A percentile compares a stretch with the other conserved stretches of the same genome.
phyloP scores from a whole-genome alignment of 495 filamentous ascomycete genomes.

The Penicillium cinerascens region DNA sequence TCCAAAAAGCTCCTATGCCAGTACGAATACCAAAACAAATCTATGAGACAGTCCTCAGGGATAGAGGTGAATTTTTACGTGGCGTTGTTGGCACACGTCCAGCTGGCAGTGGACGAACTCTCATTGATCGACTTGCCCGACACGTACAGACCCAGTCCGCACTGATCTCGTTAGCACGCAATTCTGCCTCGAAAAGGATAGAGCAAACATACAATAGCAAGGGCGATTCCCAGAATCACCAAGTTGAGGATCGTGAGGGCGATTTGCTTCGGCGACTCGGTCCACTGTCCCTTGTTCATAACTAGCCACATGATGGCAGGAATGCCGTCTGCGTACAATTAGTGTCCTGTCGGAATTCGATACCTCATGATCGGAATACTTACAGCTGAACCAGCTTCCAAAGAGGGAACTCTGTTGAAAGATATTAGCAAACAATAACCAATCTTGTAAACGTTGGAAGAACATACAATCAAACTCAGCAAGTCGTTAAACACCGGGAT shows the following conservation, averaged over 20 bases:
- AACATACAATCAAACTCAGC: conserved; percentile 37
- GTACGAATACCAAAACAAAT: neutral
- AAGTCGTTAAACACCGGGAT: conserved; percentile 69
- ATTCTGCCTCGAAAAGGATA: too few species aligned
- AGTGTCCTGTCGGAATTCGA: too few species aligned
- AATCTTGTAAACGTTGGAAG: too few species aligned
- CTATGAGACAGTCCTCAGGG: neutral
- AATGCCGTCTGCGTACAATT: too few species aligned
- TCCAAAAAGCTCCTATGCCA: neutral
- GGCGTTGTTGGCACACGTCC: conserved; percentile 33
- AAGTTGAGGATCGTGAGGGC: conserved; percentile 44
- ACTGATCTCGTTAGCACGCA: conserved; percentile 20
- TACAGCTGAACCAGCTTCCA: conserved; percentile 42
- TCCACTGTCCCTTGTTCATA: conserved; percentile 53
- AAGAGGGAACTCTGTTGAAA: conserved; percentile 26
- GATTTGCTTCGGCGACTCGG: conserved; percentile 41
- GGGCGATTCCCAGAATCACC: conserved; percentile 50
- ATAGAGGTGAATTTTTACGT: neutral
- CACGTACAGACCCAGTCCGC: conserved; percentile 37
- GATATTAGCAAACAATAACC: conserved; percentile 5
- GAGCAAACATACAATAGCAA: conserved; percentile 25
- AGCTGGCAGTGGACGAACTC: conserved; percentile 26
- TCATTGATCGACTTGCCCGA: conserved; percentile 36
- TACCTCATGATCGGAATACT: too few species aligned
- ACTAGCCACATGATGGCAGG: conserved; percentile 38